Conservation (phyloP, 805 yeast genomes). For the Wickerhamiella siamensis region DNA sequence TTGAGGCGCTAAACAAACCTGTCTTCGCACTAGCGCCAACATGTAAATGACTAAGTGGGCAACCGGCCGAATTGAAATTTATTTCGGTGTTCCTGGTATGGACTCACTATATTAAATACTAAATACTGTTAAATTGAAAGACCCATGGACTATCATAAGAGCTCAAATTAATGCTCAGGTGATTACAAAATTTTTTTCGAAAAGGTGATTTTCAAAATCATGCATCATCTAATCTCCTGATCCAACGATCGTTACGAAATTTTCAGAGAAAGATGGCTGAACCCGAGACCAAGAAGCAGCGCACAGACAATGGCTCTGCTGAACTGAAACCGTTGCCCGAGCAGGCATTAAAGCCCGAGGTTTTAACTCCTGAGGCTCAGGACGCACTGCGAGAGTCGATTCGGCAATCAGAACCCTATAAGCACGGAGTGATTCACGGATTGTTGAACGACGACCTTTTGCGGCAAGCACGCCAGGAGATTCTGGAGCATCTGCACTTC, state of each 20-base stretch:
- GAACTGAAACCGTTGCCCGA: neutral
- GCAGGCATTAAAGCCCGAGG: slow-evolving; percentile 6
- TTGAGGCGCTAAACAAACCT: neutral
- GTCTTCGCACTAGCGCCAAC: neutral
- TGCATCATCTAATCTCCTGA: too few species aligned
- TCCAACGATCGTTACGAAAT: too few species aligned
- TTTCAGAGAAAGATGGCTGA: neutral
- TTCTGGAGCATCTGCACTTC: slow-evolving; percentile 69
- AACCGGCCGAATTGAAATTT: too few species aligned
- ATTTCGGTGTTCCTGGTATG: too few species aligned
- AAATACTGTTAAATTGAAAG: too few species aligned
- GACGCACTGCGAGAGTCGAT: slow-evolving; percentile 23
- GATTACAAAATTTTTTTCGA: too few species aligned
- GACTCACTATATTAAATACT: too few species aligned
- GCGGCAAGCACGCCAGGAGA: slow-evolving; percentile 71
- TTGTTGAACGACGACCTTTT: slow-evolving; percentile 65
- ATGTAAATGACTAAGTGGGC: too few species aligned
- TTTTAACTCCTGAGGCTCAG: slow-evolving; percentile 9
- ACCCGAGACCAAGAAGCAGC: neutral
- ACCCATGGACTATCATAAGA: too few species aligned
- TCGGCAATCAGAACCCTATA: slow-evolving; percentile 54
- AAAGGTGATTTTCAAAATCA: too few species aligned
- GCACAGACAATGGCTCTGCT: neutral
- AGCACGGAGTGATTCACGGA: slow-evolving; percentile 73
- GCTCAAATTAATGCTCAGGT: too few species aligned